These are phyloP conservation scores for Candida endomychidarum DNA, from an alignment of 805 yeast genomes.

Conservation along the genomic window DNA sequence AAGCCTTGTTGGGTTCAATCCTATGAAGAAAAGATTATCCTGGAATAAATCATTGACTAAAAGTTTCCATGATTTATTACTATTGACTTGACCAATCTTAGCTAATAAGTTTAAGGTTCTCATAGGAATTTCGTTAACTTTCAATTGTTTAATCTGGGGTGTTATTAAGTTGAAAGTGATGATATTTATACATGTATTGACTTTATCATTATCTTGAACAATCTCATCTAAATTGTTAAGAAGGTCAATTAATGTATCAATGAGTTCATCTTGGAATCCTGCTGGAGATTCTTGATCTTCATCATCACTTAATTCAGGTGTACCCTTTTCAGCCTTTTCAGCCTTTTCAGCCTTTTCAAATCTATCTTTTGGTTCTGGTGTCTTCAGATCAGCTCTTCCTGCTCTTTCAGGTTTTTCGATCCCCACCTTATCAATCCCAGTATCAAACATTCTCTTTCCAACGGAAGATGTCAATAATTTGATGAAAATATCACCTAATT, in stretches of 20 bases:
- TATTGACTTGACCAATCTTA: slow-evolving; percentile 31
- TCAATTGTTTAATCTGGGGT: slow-evolving; percentile 52
- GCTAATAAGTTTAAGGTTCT: slow-evolving; percentile 47
- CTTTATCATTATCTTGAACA: slow-evolving; percentile 62
- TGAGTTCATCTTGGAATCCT: slow-evolving; percentile 43
- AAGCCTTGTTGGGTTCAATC: slow-evolving; percentile 23
- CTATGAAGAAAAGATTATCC: slow-evolving; percentile 57
- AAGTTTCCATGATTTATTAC: slow-evolving; percentile 60
- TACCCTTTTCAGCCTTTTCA: slow-evolving; percentile 5
- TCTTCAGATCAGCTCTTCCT: too few relatives aligned
- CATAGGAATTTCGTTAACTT: slow-evolving; percentile 34
- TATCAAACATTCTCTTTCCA: slow-evolving; percentile 14
- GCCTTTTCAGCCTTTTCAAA: slow-evolving; percentile 2
- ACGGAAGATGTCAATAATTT: slow-evolving; percentile 24
- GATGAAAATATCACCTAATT: slow-evolving; percentile 39
- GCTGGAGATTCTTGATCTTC: slow-evolving; percentile 15
- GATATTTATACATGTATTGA: slow-evolving; percentile 46
- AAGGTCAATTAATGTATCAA: slow-evolving; percentile 35
- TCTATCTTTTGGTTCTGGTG: too few relatives aligned
- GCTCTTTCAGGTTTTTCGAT: neutral
- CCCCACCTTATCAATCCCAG: too few relatives aligned
- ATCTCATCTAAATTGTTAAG: slow-evolving; percentile 38
- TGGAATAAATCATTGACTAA: slow-evolving; percentile 62
- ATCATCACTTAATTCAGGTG: slow-evolving; percentile 14
- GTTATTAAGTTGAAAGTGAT: slow-evolving; percentile 53